These are phyloP conservation scores for Calonectria multiphialidica DNA, from an alignment of 2,329 filamentous ascomycete species.

Conservation along the genomic window DNA sequence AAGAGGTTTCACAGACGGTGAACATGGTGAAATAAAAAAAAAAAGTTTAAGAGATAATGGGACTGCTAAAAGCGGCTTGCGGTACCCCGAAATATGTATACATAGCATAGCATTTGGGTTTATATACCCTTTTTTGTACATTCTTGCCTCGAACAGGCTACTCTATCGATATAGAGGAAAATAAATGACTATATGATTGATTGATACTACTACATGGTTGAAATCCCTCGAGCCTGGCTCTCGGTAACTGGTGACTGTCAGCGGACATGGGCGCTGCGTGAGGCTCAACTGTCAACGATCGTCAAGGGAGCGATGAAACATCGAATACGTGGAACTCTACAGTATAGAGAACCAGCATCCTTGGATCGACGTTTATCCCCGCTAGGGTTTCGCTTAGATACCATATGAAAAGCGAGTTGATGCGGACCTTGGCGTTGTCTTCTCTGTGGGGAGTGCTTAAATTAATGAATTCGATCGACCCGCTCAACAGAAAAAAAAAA, in stretches of 20 bases:
- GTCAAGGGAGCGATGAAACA: background rate
- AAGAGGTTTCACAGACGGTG: constrained; percentile 18
- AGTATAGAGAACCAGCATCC: background rate
- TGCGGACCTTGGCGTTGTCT: background rate
- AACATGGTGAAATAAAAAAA: constrained; percentile 7
- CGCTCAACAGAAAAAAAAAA: background rate
- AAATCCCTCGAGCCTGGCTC: background rate
- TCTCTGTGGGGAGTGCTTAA: background rate
- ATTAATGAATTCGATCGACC: background rate
- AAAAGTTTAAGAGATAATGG: background rate
- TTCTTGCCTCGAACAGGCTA: background rate
- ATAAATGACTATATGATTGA: background rate
- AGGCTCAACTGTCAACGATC: background rate
- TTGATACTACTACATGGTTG: too few species aligned
- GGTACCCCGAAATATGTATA: background rate
- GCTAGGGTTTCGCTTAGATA: background rate
- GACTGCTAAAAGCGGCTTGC: background rate
- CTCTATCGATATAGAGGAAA: background rate
- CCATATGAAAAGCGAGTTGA: background rate
- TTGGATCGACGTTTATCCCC: background rate
- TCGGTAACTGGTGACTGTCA: too few species aligned
- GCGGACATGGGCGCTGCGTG: too few species aligned
- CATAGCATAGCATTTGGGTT: background rate
- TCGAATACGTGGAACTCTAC: too few species aligned
- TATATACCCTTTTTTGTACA: background rate